These are phyloP conservation scores for Parathielavia hyrcaniae DNA, from an alignment of 495 filamentous ascomycete species.

Conservation along the genomic window DNA sequence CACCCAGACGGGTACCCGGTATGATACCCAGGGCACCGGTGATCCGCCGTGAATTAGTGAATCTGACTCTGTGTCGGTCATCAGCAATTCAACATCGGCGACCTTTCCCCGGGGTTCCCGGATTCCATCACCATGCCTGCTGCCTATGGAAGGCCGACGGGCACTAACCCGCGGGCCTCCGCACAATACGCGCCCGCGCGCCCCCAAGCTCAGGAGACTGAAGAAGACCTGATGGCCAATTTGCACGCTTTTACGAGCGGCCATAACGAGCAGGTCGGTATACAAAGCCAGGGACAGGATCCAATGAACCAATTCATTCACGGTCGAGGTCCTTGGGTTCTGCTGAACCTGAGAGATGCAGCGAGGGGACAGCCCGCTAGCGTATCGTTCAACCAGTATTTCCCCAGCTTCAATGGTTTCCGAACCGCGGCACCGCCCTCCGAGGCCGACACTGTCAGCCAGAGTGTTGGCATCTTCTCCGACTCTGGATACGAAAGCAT, in stretches of 20 bases:
- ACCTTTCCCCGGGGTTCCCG: slow-evolving; percentile 13
- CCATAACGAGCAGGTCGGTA: neutral
- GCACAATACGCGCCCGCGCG: slow-evolving; percentile 2
- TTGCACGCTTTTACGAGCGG: neutral
- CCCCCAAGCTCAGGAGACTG: neutral
- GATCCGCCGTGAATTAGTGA: neutral
- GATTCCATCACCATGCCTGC: slow-evolving; percentile 14
- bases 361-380: neutral
- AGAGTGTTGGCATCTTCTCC: slow-evolving; percentile 40
- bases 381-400: neutral
- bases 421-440: slow-evolving; percentile 38
- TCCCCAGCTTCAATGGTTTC: slow-evolving; percentile 12
- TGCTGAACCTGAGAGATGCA: neutral
- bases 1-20: slow-evolving; percentile 14
- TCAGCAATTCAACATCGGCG: neutral
- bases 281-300: neutral
- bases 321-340: slow-evolving; percentile 8
- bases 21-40: neutral
- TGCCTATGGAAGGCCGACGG: neutral
- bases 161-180: slow-evolving; percentile 3
- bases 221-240: neutral
- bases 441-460: slow-evolving; percentile 51
- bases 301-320: slow-evolving; percentile 11
- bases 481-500: slow-evolving; percentile 62
- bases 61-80: neutral